A percentile compares a stretch with the other conserved stretches of the same genome.
Evolutionary conservation across 148 eudicot species (phyloP).

Genomic region (Persicaria tinctoria): DNA sequence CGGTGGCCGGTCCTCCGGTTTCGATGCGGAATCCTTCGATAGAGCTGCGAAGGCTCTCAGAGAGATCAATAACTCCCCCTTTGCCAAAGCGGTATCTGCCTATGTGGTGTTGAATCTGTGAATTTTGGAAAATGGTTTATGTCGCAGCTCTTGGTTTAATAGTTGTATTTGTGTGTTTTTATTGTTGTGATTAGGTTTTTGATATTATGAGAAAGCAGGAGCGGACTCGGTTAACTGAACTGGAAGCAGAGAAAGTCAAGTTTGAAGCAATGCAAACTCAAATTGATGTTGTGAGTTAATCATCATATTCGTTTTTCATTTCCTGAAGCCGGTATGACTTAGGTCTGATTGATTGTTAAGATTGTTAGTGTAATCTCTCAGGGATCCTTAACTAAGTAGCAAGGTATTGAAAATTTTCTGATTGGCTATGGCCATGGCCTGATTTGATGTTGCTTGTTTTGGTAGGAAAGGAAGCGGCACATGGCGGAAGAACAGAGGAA

Average conservation of each 20-base stretch:
- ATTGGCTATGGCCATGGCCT: neutral
- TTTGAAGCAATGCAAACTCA: conserved; percentile 50
- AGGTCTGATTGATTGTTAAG: neutral
- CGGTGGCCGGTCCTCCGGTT: conserved; percentile 34
- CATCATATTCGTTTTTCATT: neutral
- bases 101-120: neutral
- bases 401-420: neutral
- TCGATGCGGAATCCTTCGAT: conserved; percentile 68
- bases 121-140: neutral
- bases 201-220: conserved; percentile 85
- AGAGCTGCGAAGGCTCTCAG: conserved; percentile 74
- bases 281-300: conserved; percentile 49
- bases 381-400: neutral
- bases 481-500: conserved; percentile 89
- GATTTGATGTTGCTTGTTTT: conserved; percentile 5
- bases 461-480: conserved; percentile 74
- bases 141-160: conserved; percentile 7
- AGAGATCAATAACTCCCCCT: conserved; percentile 60
- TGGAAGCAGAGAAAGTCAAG: conserved; percentile 65
- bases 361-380: neutral
- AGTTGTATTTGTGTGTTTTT: neutral
- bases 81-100: conserved; percentile 46
- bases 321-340: neutral
- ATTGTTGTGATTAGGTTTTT: conserved; percentile 43
- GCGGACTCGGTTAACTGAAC: conserved; percentile 55